Percentiles rank a stretch among this genome's conserved stretches.
phyloP scores from a whole-genome alignment of 2,329 filamentous ascomycete species.

The Pseudogymnoascus destructans region DNA sequence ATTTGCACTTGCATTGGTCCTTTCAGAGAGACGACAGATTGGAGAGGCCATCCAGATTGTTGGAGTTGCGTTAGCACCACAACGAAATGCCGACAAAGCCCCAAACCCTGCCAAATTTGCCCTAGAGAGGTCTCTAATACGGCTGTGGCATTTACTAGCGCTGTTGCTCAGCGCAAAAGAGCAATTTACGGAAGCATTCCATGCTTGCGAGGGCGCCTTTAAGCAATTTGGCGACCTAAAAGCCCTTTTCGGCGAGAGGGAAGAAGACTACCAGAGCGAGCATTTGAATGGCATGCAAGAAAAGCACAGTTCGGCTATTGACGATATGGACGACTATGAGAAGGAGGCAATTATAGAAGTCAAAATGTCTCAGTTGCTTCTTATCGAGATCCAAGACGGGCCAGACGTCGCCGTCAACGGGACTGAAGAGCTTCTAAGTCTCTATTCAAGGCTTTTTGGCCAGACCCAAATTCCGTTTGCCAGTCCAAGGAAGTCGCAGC shows the following conservation, averaged over 20 bases:
- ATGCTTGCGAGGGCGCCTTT: conserved; percentile 80
- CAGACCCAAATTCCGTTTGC: conserved; percentile 22
- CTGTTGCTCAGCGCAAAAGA: conserved; percentile 76
- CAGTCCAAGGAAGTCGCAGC: conserved; percentile 28
- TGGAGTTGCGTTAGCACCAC: conserved; percentile 57
- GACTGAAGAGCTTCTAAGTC: conserved; percentile 67
- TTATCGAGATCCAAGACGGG: conserved; percentile 74
- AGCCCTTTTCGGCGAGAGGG: conserved; percentile 53
- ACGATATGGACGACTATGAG: conserved; percentile 71
- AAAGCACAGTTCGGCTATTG: conserved; percentile 37
- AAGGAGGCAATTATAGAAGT: conserved; percentile 83
- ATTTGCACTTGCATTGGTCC: conserved; percentile 70
- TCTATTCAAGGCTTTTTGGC: conserved; percentile 74
- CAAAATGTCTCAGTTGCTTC: conserved; percentile 83
- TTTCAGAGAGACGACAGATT: conserved; percentile 77
- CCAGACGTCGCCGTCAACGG: conserved; percentile 77
- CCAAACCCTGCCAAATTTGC: conserved; percentile 26
- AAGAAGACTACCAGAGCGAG: conserved; percentile 47
- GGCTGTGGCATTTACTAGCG: conserved; percentile 83
- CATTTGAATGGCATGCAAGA: conserved; percentile 39
- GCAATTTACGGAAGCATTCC: conserved; percentile 66
- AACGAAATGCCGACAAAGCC: conserved; percentile 30
- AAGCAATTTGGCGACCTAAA: conserved; percentile 70
- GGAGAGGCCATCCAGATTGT: conserved; percentile 68
- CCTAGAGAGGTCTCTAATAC: conserved; percentile 53